Conservation (phyloP, 2,329 filamentous ascomycete species). For the Teratosphaeria nubilosa region DNA sequence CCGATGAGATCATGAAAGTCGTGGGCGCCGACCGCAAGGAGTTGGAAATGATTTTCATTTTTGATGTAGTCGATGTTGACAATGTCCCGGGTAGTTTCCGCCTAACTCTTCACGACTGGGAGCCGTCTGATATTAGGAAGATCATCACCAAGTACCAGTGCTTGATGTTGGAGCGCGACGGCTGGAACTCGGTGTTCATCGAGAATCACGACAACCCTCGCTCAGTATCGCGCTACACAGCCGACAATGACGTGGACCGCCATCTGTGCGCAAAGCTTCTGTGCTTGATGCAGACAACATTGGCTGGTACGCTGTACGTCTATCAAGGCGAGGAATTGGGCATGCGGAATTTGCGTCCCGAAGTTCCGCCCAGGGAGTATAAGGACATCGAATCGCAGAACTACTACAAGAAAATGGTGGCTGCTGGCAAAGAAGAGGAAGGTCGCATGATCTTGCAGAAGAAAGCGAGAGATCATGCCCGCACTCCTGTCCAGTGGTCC, state of each 20-base stretch:
- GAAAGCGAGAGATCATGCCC: conserved; percentile 54
- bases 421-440: conserved; percentile 27
- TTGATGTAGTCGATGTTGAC: conserved; percentile 35
- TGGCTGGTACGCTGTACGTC: conserved; percentile 41
- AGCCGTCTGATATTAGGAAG: conserved; percentile 17
- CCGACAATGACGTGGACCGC: conserved; percentile 37
- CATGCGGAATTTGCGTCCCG: conserved; percentile 38
- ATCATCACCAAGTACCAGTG: conserved; percentile 34
- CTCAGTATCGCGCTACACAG: conserved; percentile 38
- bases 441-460: conserved; percentile 46
- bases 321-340: conserved; percentile 44
- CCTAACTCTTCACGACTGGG: conserved; percentile 32
- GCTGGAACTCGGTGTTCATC: conserved; percentile 43
- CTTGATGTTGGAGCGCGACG: conserved; percentile 38
- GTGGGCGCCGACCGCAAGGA: conserved; percentile 32
- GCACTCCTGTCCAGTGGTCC: conserved; percentile 59
- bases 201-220: conserved; percentile 46
- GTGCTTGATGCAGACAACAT: conserved; percentile 37
- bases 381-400: conserved; percentile 51
- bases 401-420: conserved; percentile 23
- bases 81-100: conserved; percentile 24
- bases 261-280: conserved; percentile 39
- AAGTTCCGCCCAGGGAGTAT: conserved; percentile 52
- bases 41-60: conserved; percentile 41
- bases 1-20: conserved; percentile 33